phyloP scores from a whole-genome alignment of 2,329 filamentous ascomycete genomes.

The Colletotrichum sp. region DNA sequence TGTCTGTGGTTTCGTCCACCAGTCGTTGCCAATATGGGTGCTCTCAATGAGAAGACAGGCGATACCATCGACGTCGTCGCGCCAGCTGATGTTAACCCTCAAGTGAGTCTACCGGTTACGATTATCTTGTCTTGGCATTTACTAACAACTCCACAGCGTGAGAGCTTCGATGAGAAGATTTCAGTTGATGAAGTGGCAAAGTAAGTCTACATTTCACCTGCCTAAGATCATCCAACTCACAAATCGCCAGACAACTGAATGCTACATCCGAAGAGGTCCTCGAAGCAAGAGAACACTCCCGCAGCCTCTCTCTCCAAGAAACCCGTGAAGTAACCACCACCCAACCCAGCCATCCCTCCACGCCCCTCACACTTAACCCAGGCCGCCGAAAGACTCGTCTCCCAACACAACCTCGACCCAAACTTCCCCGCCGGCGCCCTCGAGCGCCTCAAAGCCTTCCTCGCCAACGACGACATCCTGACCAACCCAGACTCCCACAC shows the following conservation, averaged over 20 bases:
- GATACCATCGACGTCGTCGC: background rate
- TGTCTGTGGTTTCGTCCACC: background rate
- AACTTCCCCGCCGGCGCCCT: constrained; percentile 50
- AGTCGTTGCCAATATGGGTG: background rate
- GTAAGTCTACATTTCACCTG: background rate
- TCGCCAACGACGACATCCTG: constrained; percentile 27
- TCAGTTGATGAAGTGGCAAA: constrained; percentile 3
- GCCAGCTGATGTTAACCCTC: background rate
- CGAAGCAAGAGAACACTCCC: constrained; percentile 25
- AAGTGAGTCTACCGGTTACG: background rate
- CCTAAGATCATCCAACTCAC: background rate
- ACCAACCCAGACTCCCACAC: constrained; percentile 29
- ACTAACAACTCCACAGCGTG: background rate
- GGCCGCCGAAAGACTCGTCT: constrained; percentile 31
- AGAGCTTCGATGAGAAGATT: background rate
- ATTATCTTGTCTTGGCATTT: accelerated
- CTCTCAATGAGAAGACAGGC: background rate
- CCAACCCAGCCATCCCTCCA: background rate
- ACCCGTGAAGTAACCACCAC: background rate
- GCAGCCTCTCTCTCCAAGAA: background rate
- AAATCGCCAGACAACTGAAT: constrained; percentile 18
- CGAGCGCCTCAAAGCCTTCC: constrained; percentile 43
- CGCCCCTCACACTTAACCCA: constrained; percentile 20
- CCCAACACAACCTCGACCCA: constrained; percentile 48
- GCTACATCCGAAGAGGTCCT: constrained; percentile 28